Evolutionary conservation across 805 yeast species (phyloP), one percentile per base, ranked within the genome.

Genomic region (Sugiyamaella mastotermitis): DNA sequence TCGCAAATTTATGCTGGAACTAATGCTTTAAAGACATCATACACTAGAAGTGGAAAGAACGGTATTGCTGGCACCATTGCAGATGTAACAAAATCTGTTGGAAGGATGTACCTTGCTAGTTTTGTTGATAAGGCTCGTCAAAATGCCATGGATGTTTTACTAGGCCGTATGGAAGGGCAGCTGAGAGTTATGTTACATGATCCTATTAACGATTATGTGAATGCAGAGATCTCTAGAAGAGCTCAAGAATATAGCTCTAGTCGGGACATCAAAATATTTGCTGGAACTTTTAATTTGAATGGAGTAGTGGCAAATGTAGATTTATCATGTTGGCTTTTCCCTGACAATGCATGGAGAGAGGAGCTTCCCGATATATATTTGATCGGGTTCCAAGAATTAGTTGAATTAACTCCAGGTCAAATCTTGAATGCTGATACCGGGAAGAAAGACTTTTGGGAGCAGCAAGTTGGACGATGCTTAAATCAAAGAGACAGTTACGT

Each of bases 1-100:
- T 85, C 96, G 2, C 94, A 85, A 57, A 90, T 92, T 13, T 92
- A 92, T 61, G 90, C 98, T 0, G 97, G 98, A 20, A 92, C 99
- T 0, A 94, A 94, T 44, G 99, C 99, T 0, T 68, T 92, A 45
- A 92, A 92, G 60, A 84, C 96, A 0, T 86, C 96, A 3, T 92
- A 83, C 55, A 84, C 97, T 1, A 74, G 99, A 56, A 80, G 84
- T 20, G 98, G 98, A 17, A 90, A 88, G 53, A 87, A 88, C 97
- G 86, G 90, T 31, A 64, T 92, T 38, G 97, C 97, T 0, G 97
- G 97, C 24, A 96, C 97, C 0, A 62, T 92, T n/a, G 83, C 95
- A 0, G 99, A 92, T 62, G 96, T 94, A 3, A 87, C 97, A 1
- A 92, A 92, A 61, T 85, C 96, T 0, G 95, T 92, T 6, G 80